Evolutionary conservation across 257 asterid genomes (phyloP).

Genomic region (Lithospermum erythrorhizon): DNA sequence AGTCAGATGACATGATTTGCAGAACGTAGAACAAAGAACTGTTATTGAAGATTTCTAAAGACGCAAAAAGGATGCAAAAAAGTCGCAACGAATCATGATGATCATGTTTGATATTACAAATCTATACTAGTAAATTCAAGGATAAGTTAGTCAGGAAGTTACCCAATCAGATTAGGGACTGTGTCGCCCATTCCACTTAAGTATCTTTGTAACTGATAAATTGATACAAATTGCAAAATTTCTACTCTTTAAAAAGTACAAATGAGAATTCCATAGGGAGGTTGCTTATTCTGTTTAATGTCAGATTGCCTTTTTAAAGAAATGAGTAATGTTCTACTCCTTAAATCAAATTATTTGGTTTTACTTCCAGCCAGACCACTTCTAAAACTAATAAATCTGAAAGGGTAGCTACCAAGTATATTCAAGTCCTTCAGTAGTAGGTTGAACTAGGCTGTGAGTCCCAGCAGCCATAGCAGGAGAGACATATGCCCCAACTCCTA

Average conservation of each 20-base stretch:
- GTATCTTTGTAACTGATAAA: no score
- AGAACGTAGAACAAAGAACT: neutral
- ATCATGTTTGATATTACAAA: neutral
- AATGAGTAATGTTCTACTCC: neutral
- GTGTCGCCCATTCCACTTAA: no score
- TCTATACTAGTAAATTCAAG: neutral
- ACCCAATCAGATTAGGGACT: neutral
- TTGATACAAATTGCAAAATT: no score
- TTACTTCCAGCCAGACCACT: neutral
- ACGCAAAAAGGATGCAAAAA: neutral
- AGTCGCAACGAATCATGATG: neutral
- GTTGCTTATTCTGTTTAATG: neutral
- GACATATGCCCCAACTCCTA: constrained; percentile 97
- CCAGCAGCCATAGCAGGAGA: constrained; percentile 99
- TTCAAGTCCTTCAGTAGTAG: constrained; percentile 94
- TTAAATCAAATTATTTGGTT: neutral
- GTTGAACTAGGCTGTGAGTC: constrained; percentile 79
- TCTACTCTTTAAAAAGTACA: neutral
- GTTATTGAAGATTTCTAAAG: neutral
- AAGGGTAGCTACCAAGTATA: constrained; percentile 70
- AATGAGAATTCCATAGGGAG: neutral
- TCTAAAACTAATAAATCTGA: neutral
- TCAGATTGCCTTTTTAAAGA: neutral
- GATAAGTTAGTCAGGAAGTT: neutral
- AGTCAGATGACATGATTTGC: neutral